phyloP scores from a whole-genome alignment of 495 filamentous ascomycete genomes.

The Xylaria scruposa region DNA sequence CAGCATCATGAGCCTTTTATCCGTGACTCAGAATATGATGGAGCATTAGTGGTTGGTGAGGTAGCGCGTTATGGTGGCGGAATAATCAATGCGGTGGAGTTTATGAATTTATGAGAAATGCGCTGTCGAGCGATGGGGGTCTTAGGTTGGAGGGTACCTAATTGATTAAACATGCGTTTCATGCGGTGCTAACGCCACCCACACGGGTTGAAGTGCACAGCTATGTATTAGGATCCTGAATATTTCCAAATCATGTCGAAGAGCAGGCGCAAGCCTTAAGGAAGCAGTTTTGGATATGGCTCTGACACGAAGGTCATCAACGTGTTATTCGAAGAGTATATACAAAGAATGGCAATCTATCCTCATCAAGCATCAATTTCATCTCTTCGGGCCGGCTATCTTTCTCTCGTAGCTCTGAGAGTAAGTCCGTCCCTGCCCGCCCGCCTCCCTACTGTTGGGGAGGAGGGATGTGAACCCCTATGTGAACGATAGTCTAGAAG shows the following conservation, averaged over 20 bases:
- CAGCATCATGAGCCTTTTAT: too few relatives aligned
- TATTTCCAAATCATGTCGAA: not conserved
- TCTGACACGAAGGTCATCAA: not conserved
- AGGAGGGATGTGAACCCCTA: constrained; percentile 33
- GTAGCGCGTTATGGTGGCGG: not conserved
- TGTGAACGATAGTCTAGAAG: constrained; percentile 46
- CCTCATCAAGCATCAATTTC: constrained; percentile 28
- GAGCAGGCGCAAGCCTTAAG: not conserved
- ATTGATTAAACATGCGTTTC: not conserved
- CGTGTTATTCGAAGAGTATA: constrained; percentile 18
- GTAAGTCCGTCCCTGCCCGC: not conserved
- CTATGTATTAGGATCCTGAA: not conserved
- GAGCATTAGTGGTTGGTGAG: too few relatives aligned
- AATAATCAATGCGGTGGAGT: not conserved
- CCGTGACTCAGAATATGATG: too few relatives aligned
- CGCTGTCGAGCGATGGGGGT: too few relatives aligned
- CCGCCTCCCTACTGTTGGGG: constrained; percentile 12
- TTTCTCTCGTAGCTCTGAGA: not conserved
- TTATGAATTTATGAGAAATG: not conserved
- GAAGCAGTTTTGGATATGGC: not conserved
- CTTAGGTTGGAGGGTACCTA: too few relatives aligned
- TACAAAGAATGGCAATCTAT: constrained; percentile 35
- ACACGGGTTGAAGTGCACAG: not conserved
- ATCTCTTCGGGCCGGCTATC: not conserved
- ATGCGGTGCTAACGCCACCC: not conserved